Evolutionary conservation across 1,284 basidiomycete genomes (phyloP).

Genomic region (Chondrostereum purpureum): DNA sequence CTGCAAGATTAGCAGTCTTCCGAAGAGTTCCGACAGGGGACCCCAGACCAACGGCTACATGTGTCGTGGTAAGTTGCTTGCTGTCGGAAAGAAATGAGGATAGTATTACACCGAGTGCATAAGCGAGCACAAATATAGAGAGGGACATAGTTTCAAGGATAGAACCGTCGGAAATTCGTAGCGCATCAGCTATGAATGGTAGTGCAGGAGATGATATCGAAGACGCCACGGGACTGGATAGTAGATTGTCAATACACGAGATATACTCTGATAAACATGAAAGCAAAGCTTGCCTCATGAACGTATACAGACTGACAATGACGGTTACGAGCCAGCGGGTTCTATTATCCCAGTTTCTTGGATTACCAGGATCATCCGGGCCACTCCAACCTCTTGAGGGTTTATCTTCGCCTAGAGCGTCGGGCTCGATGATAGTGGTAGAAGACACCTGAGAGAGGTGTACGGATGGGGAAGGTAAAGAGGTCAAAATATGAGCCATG

Average conservation of each 20-base stretch:
- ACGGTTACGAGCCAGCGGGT: not conserved
- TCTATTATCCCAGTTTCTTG: not conserved
- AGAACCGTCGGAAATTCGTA: not conserved
- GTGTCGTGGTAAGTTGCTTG: not conserved
- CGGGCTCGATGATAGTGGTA: too few relatives aligned
- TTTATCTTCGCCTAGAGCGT: too few relatives aligned
- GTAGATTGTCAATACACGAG: not conserved
- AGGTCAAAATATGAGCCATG: too few relatives aligned
- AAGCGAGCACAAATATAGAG: slow-evolving; percentile 3
- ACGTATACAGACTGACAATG: slow-evolving; percentile 1
- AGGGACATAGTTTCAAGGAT: slow-evolving; percentile 1
- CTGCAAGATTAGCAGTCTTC: slow-evolving; percentile 23
- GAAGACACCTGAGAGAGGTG: too few relatives aligned
- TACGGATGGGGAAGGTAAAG: too few relatives aligned
- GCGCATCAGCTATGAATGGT: not conserved
- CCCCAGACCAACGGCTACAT: slow-evolving; percentile 24
- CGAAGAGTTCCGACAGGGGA: slow-evolving; percentile 24
- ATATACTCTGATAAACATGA: too few relatives aligned
- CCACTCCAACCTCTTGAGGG: too few relatives aligned
- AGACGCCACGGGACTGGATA: slow-evolving; percentile 1
- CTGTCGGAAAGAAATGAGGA: not conserved
- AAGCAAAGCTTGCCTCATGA: not conserved
- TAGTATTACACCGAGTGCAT: slow-evolving; percentile 1
- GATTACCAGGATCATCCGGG: not conserved
- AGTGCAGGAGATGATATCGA: slow-evolving; percentile 2